phyloP scores from a whole-genome alignment of 2,329 filamentous ascomycete species.

The Geosmithia morbida region DNA sequence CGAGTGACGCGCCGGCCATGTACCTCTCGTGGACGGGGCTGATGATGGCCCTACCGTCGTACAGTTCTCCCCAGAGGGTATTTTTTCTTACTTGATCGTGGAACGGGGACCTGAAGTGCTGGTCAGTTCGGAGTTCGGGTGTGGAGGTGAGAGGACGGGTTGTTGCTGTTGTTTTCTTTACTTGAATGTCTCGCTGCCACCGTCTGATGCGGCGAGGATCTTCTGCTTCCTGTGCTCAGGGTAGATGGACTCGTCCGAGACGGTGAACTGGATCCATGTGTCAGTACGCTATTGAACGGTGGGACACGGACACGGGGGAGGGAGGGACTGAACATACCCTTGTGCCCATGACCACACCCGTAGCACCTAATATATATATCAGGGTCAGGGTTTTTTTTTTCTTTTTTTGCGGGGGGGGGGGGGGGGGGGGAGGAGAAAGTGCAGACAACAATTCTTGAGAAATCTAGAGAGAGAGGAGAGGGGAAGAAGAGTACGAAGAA shows the following conservation, averaged over 20 bases:
- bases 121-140: neutral
- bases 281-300: neutral
- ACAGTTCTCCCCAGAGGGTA: slow-evolving; percentile 23
- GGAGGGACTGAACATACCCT: slow-evolving; percentile 8
- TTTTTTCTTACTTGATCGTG: slow-evolving; percentile 24
- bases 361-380: slow-evolving; percentile 18
- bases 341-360: slow-evolving; percentile 28
- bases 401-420: no score
- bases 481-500: neutral
- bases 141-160: neutral
- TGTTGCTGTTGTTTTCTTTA: slow-evolving; percentile 7
- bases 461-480: neutral
- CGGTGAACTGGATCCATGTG: slow-evolving; percentile 20
- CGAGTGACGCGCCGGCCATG: slow-evolving; percentile 20
- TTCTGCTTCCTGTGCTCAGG: slow-evolving; percentile 23
- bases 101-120: slow-evolving; percentile 18
- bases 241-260: slow-evolving; percentile 25
- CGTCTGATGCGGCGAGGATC: slow-evolving; percentile 25
- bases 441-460: no score
- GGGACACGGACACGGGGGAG: neutral
- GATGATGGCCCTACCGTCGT: slow-evolving; percentile 28
- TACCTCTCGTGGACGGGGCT: slow-evolving; percentile 24
- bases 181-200: slow-evolving; percentile 30
- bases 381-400: neutral
- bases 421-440: no score